These are phyloP conservation scores for Capsicum baccatum DNA, from an alignment of 257 asterid genomes.

Conservation along the genomic window DNA sequence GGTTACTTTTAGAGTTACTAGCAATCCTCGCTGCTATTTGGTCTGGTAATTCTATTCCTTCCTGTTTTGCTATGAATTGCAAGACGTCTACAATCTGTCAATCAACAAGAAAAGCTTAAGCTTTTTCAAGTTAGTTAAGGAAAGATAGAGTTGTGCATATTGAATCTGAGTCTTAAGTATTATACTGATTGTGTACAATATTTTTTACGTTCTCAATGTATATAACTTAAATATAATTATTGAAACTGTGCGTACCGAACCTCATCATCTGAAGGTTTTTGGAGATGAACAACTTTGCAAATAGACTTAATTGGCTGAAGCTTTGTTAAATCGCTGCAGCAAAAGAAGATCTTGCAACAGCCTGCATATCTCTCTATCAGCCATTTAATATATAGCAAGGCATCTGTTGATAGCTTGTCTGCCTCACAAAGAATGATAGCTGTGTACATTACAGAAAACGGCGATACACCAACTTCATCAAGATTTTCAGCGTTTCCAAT, in stretches of 20 bases:
- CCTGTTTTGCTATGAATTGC: constrained; percentile 67
- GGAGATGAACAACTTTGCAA: constrained; percentile 69
- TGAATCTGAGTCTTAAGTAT: constrained; percentile 17
- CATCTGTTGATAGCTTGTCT: constrained; percentile 74
- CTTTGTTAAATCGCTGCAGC: constrained; percentile 80
- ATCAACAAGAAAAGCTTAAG: constrained; percentile 29
- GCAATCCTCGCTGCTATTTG: constrained; percentile 66
- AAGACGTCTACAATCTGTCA: constrained; percentile 66
- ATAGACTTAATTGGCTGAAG: constrained; percentile 63
- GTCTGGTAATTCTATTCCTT: constrained; percentile 60
- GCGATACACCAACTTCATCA: not conserved
- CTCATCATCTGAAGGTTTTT: constrained; percentile 77
- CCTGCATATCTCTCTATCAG: constrained; percentile 71
- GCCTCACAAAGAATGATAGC: constrained; percentile 73
- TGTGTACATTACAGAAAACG: constrained; percentile 42
- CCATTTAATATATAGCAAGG: constrained; percentile 76
- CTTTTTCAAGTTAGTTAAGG: constrained; percentile 25
- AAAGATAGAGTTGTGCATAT: not conserved
- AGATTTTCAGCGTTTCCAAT: not conserved
- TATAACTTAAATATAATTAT: not conserved
- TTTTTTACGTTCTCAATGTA: not conserved
- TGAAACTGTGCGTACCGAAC: constrained; percentile 38
- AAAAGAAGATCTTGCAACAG: constrained; percentile 66
- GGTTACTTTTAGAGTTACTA: constrained; percentile 68
- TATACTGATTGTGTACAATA: not conserved